Base-by-base conservation (phyloP, 345 rosid species). In the Viola odorata region DNA sequence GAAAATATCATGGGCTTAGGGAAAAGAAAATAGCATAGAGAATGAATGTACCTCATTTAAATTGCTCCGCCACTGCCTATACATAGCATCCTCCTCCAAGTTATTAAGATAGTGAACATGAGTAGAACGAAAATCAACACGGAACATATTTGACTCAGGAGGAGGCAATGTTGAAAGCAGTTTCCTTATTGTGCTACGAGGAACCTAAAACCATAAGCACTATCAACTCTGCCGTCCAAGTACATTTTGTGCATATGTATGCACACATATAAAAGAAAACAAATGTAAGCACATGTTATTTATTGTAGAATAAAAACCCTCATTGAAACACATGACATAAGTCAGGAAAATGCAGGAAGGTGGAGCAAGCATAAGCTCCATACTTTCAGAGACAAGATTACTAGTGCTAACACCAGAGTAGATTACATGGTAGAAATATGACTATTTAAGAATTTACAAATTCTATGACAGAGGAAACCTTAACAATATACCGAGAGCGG, bases 31-130 rank as follows among this genome's bases (percentile, higher is more conserved):
- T 16, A 66, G 12, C 67, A 52, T 58, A 58, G 47, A 51, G 10
- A 55, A 55, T 41, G 57, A 58, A 37, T 40, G 45, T 68, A 91
- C 96, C 95, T 94, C 97, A 65, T 94, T 88, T 58, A 94, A 5
- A 77, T 91, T 94, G 83, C 73, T 94, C 65, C 96, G 80, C 99
- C 99, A 88, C 51, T 82, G 86, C 80, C 75, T 88, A 75, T 94
- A 94, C 95, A 86, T 90, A 55, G 86, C 81, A 85, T 94, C 99
- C 78, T 90, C 97, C 83, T 94, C 97, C 79, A 94, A 75, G 80
- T 94, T 88, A 79, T 94, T 94, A 62, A 94, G 87, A 82, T 83
- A 94, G 69, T 86, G 84, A 69, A 94, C 97, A 82, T 88, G 86
- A 65, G 65, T 64, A 11, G 96, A 94, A 67, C 97, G 95, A 63